Conservation (phyloP, 371 early-diverging fungal species). For the Lichtheimia hyalospora region DNA sequence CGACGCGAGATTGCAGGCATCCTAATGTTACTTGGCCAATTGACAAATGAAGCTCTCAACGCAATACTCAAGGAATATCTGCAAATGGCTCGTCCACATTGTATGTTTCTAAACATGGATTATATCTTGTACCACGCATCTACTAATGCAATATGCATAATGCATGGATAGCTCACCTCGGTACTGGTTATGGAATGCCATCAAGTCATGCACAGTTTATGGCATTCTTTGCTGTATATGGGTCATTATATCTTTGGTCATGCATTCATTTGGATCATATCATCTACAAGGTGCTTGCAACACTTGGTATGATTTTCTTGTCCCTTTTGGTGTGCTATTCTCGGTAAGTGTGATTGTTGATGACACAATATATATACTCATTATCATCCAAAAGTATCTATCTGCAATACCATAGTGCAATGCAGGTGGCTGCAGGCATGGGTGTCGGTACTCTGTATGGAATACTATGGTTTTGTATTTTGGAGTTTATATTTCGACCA, state of each 20-base stretch:
- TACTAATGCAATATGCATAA: background rate
- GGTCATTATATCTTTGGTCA: constrained; percentile 58
- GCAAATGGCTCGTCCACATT: constrained; percentile 72
- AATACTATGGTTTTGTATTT: constrained; percentile 56
- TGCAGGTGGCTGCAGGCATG: constrained; percentile 77
- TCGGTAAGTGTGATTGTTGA: constrained; percentile 38
- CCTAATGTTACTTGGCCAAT: constrained; percentile 78
- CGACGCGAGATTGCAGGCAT: constrained; percentile 75
- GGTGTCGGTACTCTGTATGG: constrained; percentile 63
- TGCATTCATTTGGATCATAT: constrained; percentile 33
- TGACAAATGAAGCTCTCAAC: constrained; percentile 79
- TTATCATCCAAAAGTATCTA: constrained; percentile 62
- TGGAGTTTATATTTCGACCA: constrained; percentile 39
- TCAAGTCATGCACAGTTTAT: constrained; percentile 93
- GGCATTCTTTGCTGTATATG: constrained; percentile 76
- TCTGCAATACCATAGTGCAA: constrained; percentile 77
- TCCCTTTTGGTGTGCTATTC: constrained; percentile 55
- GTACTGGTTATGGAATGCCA: constrained; percentile 94
- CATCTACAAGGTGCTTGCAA: constrained; percentile 44
- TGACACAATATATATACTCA: background rate
- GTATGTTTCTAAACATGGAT: constrained; percentile 34
- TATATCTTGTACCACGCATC: background rate
- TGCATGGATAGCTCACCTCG: constrained; percentile 59
- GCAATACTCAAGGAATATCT: constrained; percentile 69
- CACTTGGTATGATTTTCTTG: constrained; percentile 30